phyloP scores from a whole-genome alignment of 192 early-diverging fungal genomes.

The Dissophora ornata region DNA sequence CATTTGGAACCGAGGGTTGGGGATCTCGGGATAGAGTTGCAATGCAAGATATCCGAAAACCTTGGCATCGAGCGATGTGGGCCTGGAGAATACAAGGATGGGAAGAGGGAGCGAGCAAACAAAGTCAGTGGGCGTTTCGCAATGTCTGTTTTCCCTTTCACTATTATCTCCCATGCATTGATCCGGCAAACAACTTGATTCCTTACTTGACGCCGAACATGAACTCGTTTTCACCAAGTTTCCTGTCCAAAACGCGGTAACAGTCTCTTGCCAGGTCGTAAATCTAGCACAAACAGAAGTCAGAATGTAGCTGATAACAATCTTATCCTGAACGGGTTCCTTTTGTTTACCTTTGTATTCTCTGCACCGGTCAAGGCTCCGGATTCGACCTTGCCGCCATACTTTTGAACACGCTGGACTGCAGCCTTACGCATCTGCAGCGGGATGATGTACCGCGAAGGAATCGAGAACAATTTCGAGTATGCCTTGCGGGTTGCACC shows the following conservation, averaged over 20 bases:
- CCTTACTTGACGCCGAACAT: slow-evolving; percentile 82
- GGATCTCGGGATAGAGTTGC: slow-evolving; percentile 78
- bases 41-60: slow-evolving; percentile 88
- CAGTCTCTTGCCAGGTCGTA: slow-evolving; percentile 75
- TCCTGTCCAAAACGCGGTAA: slow-evolving; percentile 73
- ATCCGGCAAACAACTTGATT: neutral
- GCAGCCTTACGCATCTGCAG: slow-evolving; percentile 80
- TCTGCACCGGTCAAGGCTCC: slow-evolving; percentile 13
- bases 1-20: slow-evolving; percentile 71
- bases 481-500: slow-evolving; percentile 79
- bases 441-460: slow-evolving; percentile 75
- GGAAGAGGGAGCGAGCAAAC: no score
- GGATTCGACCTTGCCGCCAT: slow-evolving; percentile 56
- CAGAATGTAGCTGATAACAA: no score
- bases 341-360: slow-evolving; percentile 49
- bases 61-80: slow-evolving; percentile 82
- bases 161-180: neutral
- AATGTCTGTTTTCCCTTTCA: neutral
- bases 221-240: slow-evolving; percentile 80
- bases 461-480: slow-evolving; percentile 75
- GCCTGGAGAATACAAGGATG: slow-evolving; percentile 55
- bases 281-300: slow-evolving; percentile 62
- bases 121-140: no score
- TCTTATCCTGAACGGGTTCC: no score
- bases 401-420: slow-evolving; percentile 69